Base-by-base conservation (phyloP, 2,329 filamentous ascomycete genomes). In the Chaetomium olivaceum region DNA sequence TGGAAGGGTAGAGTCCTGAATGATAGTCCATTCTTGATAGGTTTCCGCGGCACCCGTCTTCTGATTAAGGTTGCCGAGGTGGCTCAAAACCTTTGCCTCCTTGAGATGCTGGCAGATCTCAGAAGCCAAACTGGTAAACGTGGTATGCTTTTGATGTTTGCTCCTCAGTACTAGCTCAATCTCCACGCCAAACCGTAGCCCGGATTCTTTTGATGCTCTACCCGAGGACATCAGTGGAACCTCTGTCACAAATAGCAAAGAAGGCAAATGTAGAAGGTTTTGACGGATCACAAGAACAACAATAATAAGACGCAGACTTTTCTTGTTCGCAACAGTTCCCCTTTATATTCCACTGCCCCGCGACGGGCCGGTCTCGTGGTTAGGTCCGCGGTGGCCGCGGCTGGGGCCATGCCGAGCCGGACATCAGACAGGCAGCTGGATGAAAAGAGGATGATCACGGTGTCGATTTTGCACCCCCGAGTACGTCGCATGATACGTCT, bases 161-260 rank as follows among this genome's bases (percentile, higher is more conserved):
- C 57, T 59, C 7, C 19, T 48, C 16, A 59, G 16, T 7, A 59
- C 25, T 2, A 59, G 27, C 7, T 59, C 57, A 8, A 59, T 27
- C n/a, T 59, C 57, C 3, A 50, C 39, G 43, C 57, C 57, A 33
- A 59, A 59, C n/a, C 57, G 57, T 14, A 59, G 55, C 21, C 55
- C 33, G n/a, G 31, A 8, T 2, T 43, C 9, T 9, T 43, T 8
- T n/a, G 33, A 57, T 16, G n/a, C 27, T 57, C 33, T 23, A 31
- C 55, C 39, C 3, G 55, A 23, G 31, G 55, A 57, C 55, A 43
- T 57, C 50, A 25, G 50, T 23, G 50, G 39, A 7, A 25, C 14
- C 25, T 29, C 19, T 14, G 50, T 11, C 12, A 52, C 50, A 25
- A 50, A 16, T 25, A 50, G 19, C 50, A 25, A 29, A 5, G 9